phyloP scores from a whole-genome alignment of 2,329 filamentous ascomycete genomes.

The Bipolaris victoriae region DNA sequence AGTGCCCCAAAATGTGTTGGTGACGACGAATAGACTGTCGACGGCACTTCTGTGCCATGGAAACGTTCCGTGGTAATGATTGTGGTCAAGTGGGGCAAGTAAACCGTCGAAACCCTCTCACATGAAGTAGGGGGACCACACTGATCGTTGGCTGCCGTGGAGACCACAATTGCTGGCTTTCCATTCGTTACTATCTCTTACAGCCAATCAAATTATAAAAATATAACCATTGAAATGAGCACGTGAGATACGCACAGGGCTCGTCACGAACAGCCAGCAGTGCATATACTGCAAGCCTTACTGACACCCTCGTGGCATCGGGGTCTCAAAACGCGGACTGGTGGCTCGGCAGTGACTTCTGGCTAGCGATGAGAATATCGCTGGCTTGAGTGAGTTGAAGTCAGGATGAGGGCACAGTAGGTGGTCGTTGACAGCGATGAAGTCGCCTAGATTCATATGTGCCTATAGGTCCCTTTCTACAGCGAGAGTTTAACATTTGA shows the following conservation, averaged over 20 bases:
- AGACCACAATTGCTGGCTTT: constrained; percentile 4
- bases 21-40: constrained; percentile 14
- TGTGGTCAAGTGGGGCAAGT: constrained; percentile 31
- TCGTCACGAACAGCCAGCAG: constrained; percentile 9
- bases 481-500: not conserved
- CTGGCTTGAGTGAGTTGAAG: constrained; percentile 12
- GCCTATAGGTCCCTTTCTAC: not conserved
- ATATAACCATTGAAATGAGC: not conserved
- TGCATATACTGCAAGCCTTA: constrained; percentile 7
- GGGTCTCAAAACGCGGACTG: constrained; percentile 10
- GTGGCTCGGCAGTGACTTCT: not conserved
- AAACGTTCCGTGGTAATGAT: constrained; percentile 26
- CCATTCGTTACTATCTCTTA: not conserved
- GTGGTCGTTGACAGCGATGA: not conserved
- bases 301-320: constrained; percentile 19
- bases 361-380: constrained; percentile 4
- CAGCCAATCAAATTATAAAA: not conserved
- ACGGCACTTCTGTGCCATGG: constrained; percentile 26
- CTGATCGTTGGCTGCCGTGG: constrained; percentile 12
- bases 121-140: constrained; percentile 12
- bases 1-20: not conserved
- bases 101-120: constrained; percentile 18
- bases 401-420: constrained; percentile 5
- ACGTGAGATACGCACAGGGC: constrained; percentile 4
- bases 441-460: not conserved